Evolutionary conservation across 331 rosid species (phyloP).

Genomic region (Saraca asoca): DNA sequence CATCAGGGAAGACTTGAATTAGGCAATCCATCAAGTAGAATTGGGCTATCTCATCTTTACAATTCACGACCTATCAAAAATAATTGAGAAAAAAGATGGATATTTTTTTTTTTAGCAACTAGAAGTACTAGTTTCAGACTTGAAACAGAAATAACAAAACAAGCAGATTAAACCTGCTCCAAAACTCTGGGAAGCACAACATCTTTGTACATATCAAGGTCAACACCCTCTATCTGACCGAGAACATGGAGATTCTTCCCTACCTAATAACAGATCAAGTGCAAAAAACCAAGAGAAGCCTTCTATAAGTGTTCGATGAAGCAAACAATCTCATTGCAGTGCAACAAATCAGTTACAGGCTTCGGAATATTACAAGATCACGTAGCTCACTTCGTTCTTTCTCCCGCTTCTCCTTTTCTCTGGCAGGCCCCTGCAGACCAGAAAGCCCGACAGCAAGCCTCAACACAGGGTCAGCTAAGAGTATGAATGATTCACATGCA

Average conservation of each 20-base stretch:
- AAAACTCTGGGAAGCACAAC: slow-evolving; percentile 92
- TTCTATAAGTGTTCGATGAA: slow-evolving; percentile 61
- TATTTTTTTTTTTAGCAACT: slow-evolving; percentile 24
- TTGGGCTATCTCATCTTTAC: slow-evolving; percentile 96
- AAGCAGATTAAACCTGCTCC: slow-evolving; percentile 76
- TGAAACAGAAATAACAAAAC: slow-evolving; percentile 27
- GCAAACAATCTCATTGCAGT: slow-evolving; percentile 57
- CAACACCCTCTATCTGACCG: slow-evolving; percentile 97
- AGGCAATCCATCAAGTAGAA: slow-evolving; percentile 96
- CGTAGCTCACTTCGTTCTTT: slow-evolving; percentile 99
- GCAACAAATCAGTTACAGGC: slow-evolving; percentile 69
- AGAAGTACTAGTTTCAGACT: slow-evolving; percentile 13
- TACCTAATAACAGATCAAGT: slow-evolving; percentile 65
- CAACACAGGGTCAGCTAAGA: slow-evolving; percentile 99
- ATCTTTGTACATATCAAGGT: slow-evolving; percentile 95
- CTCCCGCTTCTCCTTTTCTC: slow-evolving; percentile 99
- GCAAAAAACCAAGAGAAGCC: slow-evolving; percentile 53
- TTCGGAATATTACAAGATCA: slow-evolving; percentile 88
- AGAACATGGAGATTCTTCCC: slow-evolving; percentile 99
- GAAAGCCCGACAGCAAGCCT: slow-evolving; percentile 99
- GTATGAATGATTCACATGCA: slow-evolving; percentile 96
- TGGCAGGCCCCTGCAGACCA: slow-evolving; percentile 99
- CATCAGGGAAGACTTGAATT: slow-evolving; percentile 99
- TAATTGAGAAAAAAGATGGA: slow-evolving; percentile 25
- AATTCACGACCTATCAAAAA: slow-evolving; percentile 79